Conservation (phyloP, 805 yeast genomes). For the Lipomyces chichibuensis region DNA sequence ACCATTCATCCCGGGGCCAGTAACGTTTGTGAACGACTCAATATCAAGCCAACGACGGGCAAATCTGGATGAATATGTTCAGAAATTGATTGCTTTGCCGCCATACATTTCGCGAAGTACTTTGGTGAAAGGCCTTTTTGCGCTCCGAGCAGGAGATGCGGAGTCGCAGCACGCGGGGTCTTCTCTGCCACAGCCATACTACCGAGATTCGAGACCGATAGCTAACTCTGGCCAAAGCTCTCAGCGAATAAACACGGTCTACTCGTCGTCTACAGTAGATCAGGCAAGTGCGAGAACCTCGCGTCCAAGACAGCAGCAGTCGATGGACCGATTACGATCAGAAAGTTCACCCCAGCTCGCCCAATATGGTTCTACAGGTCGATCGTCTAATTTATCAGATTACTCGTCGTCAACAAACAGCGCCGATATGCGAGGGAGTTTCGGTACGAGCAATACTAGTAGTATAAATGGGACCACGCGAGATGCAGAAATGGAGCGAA, state of each 20-base stretch:
- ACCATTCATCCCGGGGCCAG: conserved; percentile 96
- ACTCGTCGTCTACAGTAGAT: background rate
- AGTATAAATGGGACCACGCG: conserved; percentile 13
- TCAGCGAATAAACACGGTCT: conserved; percentile 4
- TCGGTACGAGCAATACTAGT: conserved; percentile 14
- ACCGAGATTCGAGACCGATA: conserved; percentile 6
- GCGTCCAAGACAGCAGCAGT: conserved; percentile 7
- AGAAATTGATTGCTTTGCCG: conserved; percentile 70
- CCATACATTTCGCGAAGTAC: conserved; percentile 53
- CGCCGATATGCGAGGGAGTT: conserved; percentile 10
- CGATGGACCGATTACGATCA: conserved; percentile 19
- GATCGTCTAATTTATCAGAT: conserved; percentile 3
- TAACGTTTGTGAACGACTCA: conserved; percentile 83
- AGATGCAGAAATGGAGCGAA: conserved; percentile 24
- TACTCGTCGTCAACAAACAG: conserved; percentile 16
- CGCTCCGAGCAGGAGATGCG: conserved; percentile 64
- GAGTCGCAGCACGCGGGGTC: conserved; percentile 47
- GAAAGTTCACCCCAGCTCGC: conserved; percentile 5
- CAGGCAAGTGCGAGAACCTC: background rate
- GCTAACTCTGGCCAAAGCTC: too few species aligned
- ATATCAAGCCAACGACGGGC: conserved; percentile 59
- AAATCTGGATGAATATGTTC: conserved; percentile 60
- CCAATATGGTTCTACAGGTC: background rate
- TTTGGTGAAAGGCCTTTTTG: conserved; percentile 68
- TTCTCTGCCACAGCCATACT: conserved; percentile 43